These are phyloP conservation scores for Lachancea waltii DNA, from an alignment of 805 yeast species.

Conservation along the genomic window DNA sequence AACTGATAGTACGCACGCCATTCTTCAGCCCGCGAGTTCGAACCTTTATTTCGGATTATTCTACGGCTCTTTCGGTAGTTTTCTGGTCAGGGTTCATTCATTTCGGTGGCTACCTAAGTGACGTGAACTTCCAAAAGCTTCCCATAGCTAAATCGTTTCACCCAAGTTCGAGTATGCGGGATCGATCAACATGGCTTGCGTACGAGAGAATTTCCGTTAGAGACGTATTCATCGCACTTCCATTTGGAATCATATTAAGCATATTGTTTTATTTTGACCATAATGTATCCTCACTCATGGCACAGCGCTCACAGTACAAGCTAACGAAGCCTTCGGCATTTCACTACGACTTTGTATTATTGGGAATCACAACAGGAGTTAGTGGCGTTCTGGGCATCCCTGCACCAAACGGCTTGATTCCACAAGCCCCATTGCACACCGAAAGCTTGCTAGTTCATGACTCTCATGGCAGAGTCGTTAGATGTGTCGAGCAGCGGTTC, in stretches of 20 bases:
- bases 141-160: conserved; percentile 67
- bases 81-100: conserved; percentile 92
- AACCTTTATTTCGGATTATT: conserved; percentile 75
- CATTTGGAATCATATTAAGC: conserved; percentile 84
- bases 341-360: conserved; percentile 83
- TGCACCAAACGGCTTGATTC: conserved; percentile 93
- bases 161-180: conserved; percentile 49
- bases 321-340: conserved; percentile 81
- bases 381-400: conserved; percentile 88
- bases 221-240: conserved; percentile 81
- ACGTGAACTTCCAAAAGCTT: conserved; percentile 51
- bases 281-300: conserved; percentile 87
- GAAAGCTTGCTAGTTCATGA: conserved; percentile 54
- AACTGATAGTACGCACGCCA: conserved; percentile 40
- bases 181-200: conserved; percentile 35
- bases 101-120: conserved; percentile 71
- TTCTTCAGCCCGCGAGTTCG: conserved; percentile 56
- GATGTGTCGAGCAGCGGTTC: conserved; percentile 84
- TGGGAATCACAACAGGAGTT: conserved; percentile 82
- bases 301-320: conserved; percentile 78
- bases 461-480: conserved; percentile 30
- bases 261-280: conserved; percentile 90
- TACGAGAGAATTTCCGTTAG: conserved; percentile 44
- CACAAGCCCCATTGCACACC: conserved; percentile 95
- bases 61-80: conserved; percentile 74